Percentiles rank a stretch among this genome's conserved stretches.
Conservation (phyloP, 2,329 filamentous ascomycete genomes). For the Coniochaeta ligniaria region DNA sequence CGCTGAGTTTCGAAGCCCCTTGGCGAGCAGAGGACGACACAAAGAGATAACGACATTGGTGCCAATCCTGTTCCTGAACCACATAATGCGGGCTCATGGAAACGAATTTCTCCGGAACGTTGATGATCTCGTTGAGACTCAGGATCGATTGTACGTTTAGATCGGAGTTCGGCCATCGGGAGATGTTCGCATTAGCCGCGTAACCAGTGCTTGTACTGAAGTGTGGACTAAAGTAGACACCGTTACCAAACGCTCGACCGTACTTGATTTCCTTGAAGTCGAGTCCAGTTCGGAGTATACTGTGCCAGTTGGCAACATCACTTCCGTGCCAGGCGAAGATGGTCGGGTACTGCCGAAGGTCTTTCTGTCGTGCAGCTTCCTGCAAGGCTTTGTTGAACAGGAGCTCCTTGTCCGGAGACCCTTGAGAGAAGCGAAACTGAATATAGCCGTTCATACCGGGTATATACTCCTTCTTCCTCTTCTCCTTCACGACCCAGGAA, state of each 20-base stretch:
- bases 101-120: constrained; percentile 57
- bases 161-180: constrained; percentile 53
- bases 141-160: constrained; percentile 54
- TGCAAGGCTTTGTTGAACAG: constrained; percentile 61
- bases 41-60: constrained; percentile 82
- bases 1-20: background rate
- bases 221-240: constrained; percentile 69
- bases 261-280: constrained; percentile 57
- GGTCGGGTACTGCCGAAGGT: constrained; percentile 49
- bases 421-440: constrained; percentile 84
- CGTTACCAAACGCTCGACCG: constrained; percentile 69
- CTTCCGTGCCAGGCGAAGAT: constrained; percentile 88
- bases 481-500: constrained; percentile 13
- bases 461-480: constrained; percentile 42
- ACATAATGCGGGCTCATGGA: constrained; percentile 57
- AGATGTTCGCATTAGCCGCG: constrained; percentile 10
- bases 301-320: constrained; percentile 73
- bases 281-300: constrained; percentile 75
- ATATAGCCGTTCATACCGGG: constrained; percentile 59
- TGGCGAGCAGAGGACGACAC: constrained; percentile 19
- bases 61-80: constrained; percentile 72
- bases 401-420: constrained; percentile 78
- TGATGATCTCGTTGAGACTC: constrained; percentile 81
- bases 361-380: constrained; percentile 23
- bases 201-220: constrained; percentile 52